Percentiles rank a stretch among this genome's conserved stretches.
Evolutionary conservation across 805 yeast genomes (phyloP).

Genomic region (Maudiozyma saulgeensis): DNA sequence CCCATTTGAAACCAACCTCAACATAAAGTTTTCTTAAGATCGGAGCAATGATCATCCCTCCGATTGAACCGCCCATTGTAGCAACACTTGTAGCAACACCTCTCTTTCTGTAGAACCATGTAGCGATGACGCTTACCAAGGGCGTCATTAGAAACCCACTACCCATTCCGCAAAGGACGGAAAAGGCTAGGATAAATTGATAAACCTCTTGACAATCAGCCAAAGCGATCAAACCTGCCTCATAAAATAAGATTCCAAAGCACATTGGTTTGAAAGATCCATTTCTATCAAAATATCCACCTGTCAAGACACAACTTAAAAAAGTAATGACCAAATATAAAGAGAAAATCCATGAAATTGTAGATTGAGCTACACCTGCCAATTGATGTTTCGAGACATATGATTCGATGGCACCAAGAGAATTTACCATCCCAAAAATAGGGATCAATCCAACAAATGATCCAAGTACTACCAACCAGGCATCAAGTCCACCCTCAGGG

Average conservation of each 20-base stretch:
- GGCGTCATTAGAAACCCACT: conserved; percentile 55
- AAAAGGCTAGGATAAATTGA: conserved; percentile 55
- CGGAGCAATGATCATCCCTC: conserved; percentile 48
- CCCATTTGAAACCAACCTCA: conserved; percentile 51
- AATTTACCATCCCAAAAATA: conserved; percentile 49
- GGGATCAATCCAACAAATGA: conserved; percentile 50
- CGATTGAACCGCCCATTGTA: conserved; percentile 48
- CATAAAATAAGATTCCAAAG: conserved; percentile 37
- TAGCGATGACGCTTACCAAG: conserved; percentile 50
- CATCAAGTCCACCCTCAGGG: conserved; percentile 50
- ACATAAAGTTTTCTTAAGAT: conserved; percentile 41
- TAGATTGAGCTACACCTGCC: conserved; percentile 37
- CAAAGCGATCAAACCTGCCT: conserved; percentile 46
- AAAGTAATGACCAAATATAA: conserved; percentile 45
- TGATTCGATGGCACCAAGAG: conserved; percentile 59
- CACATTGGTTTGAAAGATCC: conserved; percentile 43
- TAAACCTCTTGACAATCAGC: conserved; percentile 44
- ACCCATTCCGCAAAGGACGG: conserved; percentile 48
- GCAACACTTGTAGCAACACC: conserved; percentile 48
- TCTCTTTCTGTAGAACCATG: conserved; percentile 53
- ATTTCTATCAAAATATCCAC: conserved; percentile 51
- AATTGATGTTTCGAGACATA: conserved; percentile 49
- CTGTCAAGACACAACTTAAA: conserved; percentile 45
- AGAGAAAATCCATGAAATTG: conserved; percentile 61
- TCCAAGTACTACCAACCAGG: conserved; percentile 52